These are phyloP conservation scores for Cryphonectria parasitica DNA, from an alignment of 2,329 filamentous ascomycete species.

Conservation along the genomic window DNA sequence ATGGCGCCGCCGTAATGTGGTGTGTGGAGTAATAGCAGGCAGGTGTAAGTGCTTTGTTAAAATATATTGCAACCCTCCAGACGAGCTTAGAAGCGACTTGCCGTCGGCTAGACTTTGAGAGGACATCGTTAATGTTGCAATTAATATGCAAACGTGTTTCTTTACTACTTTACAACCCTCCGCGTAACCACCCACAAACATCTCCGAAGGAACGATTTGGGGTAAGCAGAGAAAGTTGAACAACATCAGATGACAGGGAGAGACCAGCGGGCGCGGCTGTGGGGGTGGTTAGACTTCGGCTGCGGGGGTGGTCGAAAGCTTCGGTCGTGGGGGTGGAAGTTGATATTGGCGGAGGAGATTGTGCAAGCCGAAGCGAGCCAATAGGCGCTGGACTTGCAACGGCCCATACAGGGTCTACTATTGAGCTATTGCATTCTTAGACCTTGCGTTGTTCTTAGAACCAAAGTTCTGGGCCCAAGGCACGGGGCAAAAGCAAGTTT, in stretches of 20 bases:
- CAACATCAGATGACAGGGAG: constrained; percentile 5
- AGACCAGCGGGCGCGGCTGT: constrained; percentile 13
- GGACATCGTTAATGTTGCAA: not conserved
- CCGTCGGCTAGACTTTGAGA: constrained; percentile 2
- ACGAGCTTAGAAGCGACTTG: constrained; percentile 3
- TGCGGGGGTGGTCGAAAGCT: constrained; percentile 16
- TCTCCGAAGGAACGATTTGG: not conserved
- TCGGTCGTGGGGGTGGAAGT: constrained; percentile 23
- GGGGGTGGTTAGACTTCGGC: constrained; percentile 21
- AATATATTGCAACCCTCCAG: constrained; percentile 10
- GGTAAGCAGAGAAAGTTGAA: too few relatives aligned
- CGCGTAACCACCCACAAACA: constrained; percentile 8
- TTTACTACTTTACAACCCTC: not conserved
- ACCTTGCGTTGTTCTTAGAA: not conserved
- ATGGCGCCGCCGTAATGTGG: not conserved
- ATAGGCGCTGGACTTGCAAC: not conserved
- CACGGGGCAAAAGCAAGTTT: not conserved
- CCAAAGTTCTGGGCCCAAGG: not conserved
- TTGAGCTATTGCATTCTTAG: not conserved
- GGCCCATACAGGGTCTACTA: not conserved
- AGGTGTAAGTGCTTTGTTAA: not conserved
- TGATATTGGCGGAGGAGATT: constrained; percentile 16
- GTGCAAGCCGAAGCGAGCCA: constrained; percentile 19
- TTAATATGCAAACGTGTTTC: not conserved
- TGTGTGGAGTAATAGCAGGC: not conserved